Conservation (phyloP, 1,284 basidiomycete genomes). For the Pisolithus thermaeus region DNA sequence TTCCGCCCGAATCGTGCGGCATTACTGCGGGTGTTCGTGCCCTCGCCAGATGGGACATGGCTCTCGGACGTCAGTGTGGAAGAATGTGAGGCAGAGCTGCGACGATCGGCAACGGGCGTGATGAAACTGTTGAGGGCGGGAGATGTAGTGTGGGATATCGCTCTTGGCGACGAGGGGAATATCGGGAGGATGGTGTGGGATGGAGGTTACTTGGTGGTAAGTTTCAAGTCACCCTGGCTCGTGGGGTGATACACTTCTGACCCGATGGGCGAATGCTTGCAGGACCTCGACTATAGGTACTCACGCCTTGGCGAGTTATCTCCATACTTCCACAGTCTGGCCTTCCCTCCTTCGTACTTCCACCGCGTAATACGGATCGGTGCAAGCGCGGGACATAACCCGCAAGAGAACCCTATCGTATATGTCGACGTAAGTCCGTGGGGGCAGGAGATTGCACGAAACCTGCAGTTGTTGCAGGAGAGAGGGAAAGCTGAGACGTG, state of each 20-base stretch:
- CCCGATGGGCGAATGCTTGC: background rate
- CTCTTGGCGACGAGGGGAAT: slow-evolving; percentile 78
- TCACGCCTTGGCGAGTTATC: slow-evolving; percentile 70
- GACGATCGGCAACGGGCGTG: slow-evolving; percentile 48
- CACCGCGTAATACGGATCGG: slow-evolving; percentile 70
- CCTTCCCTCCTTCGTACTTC: slow-evolving; percentile 79
- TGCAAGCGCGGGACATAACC: slow-evolving; percentile 34
- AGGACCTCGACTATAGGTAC: slow-evolving; percentile 81
- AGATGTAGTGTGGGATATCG: slow-evolving; percentile 78
- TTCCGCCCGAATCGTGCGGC: slow-evolving; percentile 64
- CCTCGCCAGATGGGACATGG: slow-evolving; percentile 78
- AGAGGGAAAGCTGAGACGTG: slow-evolving; percentile 74
- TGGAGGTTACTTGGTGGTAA: slow-evolving; percentile 72
- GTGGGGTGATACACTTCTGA: background rate
- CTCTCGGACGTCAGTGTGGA: slow-evolving; percentile 70
- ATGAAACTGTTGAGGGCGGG: slow-evolving; percentile 56
- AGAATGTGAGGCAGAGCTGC: slow-evolving; percentile 73
- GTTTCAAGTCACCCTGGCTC: background rate
- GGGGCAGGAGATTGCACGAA: slow-evolving; percentile 66
- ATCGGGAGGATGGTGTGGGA: slow-evolving; percentile 76
- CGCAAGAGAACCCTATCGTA: slow-evolving; percentile 58
- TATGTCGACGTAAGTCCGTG: slow-evolving; percentile 71
- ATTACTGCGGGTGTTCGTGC: slow-evolving; percentile 71
- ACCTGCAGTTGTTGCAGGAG: slow-evolving; percentile 72
- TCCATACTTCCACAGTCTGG: slow-evolving; percentile 65